Evolutionary conservation across 306 rosid genomes (phyloP).

Genomic region (Vicia villosa): DNA sequence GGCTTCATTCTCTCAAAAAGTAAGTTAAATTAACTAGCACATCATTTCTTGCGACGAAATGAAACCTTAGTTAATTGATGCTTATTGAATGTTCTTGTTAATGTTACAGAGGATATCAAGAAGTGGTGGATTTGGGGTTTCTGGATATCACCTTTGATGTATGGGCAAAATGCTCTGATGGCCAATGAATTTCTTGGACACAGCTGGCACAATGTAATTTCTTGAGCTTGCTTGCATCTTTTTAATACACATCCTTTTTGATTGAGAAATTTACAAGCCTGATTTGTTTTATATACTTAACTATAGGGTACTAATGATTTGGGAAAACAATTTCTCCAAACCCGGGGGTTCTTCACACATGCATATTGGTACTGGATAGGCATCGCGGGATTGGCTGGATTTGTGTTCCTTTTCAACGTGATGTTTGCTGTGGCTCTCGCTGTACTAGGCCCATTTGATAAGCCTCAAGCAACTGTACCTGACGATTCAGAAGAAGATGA

Average conservation of each 20-base stretch:
- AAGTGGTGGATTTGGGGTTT: conserved; percentile 64
- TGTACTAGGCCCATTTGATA: conserved; percentile 49
- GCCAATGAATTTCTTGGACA: conserved; percentile 56
- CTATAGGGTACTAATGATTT: conserved; percentile 13
- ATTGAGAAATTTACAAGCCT: not conserved
- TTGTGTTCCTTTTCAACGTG: conserved; percentile 38
- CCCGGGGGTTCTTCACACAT: conserved; percentile 41
- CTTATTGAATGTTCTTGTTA: conserved; percentile 18
- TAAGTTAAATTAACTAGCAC: conserved; percentile 19
- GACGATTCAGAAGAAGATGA: conserved; percentile 44
- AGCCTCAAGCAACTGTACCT: conserved; percentile 38
- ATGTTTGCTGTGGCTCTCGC: conserved; percentile 33
- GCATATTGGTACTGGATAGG: conserved; percentile 67
- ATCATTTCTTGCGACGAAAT: not conserved
- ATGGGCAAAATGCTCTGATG: conserved; percentile 51
- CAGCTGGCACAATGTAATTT: conserved; percentile 49
- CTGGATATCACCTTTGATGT: conserved; percentile 65
- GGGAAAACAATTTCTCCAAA: conserved; percentile 11
- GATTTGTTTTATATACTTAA: conserved; percentile 14
- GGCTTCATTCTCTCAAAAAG: conserved; percentile 55
- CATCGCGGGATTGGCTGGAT: conserved; percentile 41
- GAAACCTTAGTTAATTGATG: conserved; percentile 6
- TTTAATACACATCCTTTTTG: not conserved
- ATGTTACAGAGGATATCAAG: conserved; percentile 49
- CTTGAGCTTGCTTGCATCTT: conserved; percentile 24